Base-by-base conservation (phyloP, 2,329 filamentous ascomycete species). In the Fusarium metavorans region DNA sequence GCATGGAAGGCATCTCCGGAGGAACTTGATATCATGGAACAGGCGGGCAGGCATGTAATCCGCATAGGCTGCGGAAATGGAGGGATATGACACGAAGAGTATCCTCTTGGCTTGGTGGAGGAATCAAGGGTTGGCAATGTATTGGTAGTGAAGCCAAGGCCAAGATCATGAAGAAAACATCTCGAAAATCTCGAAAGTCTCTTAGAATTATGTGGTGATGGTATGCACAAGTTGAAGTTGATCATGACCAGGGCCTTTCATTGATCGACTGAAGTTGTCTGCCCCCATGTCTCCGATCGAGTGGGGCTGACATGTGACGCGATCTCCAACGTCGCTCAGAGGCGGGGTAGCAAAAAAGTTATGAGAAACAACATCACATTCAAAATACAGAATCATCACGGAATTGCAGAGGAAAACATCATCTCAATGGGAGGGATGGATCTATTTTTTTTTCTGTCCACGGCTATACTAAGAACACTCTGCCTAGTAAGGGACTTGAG, bases 361-460 rank as follows among this genome's bases (percentile, higher is more conserved):
- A 35, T 23, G 16, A 43, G 13, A 35, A 34, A 43, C 32, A 35
- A 35, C 9, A 57, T n/a, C 18, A 48, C 16, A 45, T 2, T 9
- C 45, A 18, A 50, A 18, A 50, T 50, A 45, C 2, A 30, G 4
- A 16, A 27, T 23, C 27, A 52, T 60, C 45, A 66, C n/a, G 41
- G 50, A 25, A 41, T 34, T 52, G 11, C 23, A 43, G 23, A 45
- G 25, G 23, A 14, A 14, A 64, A 23, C 9, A 25, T 14, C 8
- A 50, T 69, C 60, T 73, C 63, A 75, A 69, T 70, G 35, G 66
- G 76, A 78, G 71, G 74, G 73, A 78, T 74, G 72, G 71, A 76
- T 78, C 64, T 77, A 71, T 71, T 71, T 71, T 27, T 77, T 71
- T 72, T 77, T 64, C 63, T 73, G 60, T 76, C 76, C 76, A 71